Percentiles rank a stretch among this genome's conserved stretches.
These are phyloP conservation scores for Chrysosporium queenslandicum DNA, from an alignment of 2,329 filamentous ascomycete genomes.

Conservation along the genomic window DNA sequence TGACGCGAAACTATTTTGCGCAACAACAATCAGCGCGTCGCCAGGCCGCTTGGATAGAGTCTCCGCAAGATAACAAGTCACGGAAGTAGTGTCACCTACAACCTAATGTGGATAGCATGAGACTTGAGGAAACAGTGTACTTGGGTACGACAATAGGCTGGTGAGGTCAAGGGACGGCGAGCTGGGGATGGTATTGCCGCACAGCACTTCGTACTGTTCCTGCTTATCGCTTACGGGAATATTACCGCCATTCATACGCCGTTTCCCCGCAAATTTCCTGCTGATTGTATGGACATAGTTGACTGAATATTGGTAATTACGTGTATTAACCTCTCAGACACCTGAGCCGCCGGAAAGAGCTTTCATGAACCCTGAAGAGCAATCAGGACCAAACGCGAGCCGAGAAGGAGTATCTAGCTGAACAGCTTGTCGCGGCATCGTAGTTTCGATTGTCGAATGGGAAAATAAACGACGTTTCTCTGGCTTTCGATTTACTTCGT, in stretches of 20 bases:
- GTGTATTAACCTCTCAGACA: not conserved
- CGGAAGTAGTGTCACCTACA: not conserved
- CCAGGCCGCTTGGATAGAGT: not conserved
- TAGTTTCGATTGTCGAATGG: constrained; percentile 1
- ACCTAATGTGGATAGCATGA: not conserved
- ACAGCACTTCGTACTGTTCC: constrained; percentile 8
- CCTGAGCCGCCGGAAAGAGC: not conserved
- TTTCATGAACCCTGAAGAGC: not conserved
- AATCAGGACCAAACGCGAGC: not conserved
- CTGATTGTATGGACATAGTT: not conserved
- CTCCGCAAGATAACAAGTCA: not conserved
- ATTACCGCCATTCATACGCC: not conserved
- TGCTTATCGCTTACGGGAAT: not conserved
- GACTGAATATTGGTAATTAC: constrained; percentile 9
- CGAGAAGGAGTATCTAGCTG: too few species aligned
- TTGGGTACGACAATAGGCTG: not conserved
- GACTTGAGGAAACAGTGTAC: not conserved
- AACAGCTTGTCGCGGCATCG: not conserved
- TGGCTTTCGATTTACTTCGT: not conserved
- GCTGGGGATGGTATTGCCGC: constrained; percentile 3
- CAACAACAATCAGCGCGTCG: not conserved
- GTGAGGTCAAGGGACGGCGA: not conserved
- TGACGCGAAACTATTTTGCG: constrained; percentile 1
- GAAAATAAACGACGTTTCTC: not conserved
- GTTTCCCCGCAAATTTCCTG: not conserved